Percentiles rank a stretch among this genome's conserved stretches.
phyloP scores from a whole-genome alignment of 2,329 filamentous ascomycete species.

The Teratosphaeria nubilosa region DNA sequence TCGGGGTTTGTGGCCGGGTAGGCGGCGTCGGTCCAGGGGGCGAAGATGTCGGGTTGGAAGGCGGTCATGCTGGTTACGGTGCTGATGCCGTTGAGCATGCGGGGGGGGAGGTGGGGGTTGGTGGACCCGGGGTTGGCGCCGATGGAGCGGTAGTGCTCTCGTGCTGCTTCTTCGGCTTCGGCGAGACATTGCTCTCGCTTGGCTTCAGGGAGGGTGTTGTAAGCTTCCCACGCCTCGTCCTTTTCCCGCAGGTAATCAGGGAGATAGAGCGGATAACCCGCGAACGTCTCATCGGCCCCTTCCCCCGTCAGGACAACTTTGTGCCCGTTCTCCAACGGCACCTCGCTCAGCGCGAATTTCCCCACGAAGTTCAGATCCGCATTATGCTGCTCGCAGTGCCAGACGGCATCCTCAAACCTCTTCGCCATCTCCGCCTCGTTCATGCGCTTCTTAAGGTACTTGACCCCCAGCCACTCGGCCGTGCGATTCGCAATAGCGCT shows the following conservation, averaged over 20 bases:
- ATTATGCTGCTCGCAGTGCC: constrained; percentile 36
- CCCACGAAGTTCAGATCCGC: constrained; percentile 44
- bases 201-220: constrained; percentile 16
- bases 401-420: constrained; percentile 36
- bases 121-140: constrained; percentile 17
- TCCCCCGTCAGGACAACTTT: constrained; percentile 45
- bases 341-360: constrained; percentile 41
- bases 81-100: constrained; percentile 32
- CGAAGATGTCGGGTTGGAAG: constrained; percentile 27
- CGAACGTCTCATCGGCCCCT: constrained; percentile 32
- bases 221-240: constrained; percentile 27
- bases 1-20: constrained; percentile 23
- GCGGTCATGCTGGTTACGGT: constrained; percentile 28
- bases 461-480: constrained; percentile 39
- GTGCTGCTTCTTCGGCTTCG: constrained; percentile 15
- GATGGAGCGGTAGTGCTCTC: constrained; percentile 18
- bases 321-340: constrained; percentile 37
- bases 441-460: constrained; percentile 34
- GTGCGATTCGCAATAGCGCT: constrained; percentile 39
- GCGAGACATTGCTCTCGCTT: constrained; percentile 13
- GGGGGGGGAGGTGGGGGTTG: constrained; percentile 13
- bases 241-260: constrained; percentile 41
- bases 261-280: constrained; percentile 40
- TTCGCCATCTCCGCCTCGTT: constrained; percentile 35
- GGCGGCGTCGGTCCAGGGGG: constrained; percentile 22